Percentiles rank a stretch among this genome's conserved stretches.
phyloP scores from a whole-genome alignment of 2,329 filamentous ascomycete genomes.

The Graphilbum ipis-grandicollis region DNA sequence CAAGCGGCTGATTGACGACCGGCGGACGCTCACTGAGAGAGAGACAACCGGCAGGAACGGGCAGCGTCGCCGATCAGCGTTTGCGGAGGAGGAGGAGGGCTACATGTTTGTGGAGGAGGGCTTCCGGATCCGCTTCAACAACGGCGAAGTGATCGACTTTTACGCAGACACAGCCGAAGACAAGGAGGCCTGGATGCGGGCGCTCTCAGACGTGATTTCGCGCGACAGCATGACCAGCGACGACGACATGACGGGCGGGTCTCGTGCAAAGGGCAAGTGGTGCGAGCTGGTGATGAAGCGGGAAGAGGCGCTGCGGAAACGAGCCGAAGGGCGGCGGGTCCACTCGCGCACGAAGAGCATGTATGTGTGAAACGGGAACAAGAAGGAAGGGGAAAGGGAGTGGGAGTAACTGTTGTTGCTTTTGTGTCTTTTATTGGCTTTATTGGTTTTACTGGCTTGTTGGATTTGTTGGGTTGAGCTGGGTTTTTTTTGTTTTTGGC shows the following conservation, averaged over 20 bases:
- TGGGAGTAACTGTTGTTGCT: slow-evolving; percentile 3
- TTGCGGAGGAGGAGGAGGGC: slow-evolving; percentile 94
- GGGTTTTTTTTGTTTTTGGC: no score
- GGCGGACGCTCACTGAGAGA: slow-evolving; percentile 64
- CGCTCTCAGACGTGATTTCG: slow-evolving; percentile 54
- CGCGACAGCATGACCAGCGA: slow-evolving; percentile 26
- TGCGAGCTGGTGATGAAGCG: slow-evolving; percentile 49
- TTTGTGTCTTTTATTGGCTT: no score
- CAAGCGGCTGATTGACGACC: slow-evolving; percentile 84
- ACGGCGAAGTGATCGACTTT: slow-evolving; percentile 96
- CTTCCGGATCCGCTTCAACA: slow-evolving; percentile 96
- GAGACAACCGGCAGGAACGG: slow-evolving; percentile 63
- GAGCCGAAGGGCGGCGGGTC: slow-evolving; percentile 31
- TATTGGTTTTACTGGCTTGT: no score
- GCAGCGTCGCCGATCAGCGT: slow-evolving; percentile 77
- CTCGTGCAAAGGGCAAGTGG: slow-evolving; percentile 39
- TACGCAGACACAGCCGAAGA: slow-evolving; percentile 79
- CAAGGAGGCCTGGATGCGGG: slow-evolving; percentile 91
- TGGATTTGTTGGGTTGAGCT: no score
- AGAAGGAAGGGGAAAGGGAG: neutral
- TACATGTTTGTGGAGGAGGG: slow-evolving; percentile 99
- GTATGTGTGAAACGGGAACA: slow-evolving; percentile 24
- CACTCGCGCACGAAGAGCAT: slow-evolving; percentile 43
- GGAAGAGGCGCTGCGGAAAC: slow-evolving; percentile 40
- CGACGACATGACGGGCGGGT: slow-evolving; percentile 24